Percentiles rank a stretch among this genome's conserved stretches.
Evolutionary conservation across 73 alveolate genomes (phyloP).

Genomic region (Paramecium biaurelia): DNA sequence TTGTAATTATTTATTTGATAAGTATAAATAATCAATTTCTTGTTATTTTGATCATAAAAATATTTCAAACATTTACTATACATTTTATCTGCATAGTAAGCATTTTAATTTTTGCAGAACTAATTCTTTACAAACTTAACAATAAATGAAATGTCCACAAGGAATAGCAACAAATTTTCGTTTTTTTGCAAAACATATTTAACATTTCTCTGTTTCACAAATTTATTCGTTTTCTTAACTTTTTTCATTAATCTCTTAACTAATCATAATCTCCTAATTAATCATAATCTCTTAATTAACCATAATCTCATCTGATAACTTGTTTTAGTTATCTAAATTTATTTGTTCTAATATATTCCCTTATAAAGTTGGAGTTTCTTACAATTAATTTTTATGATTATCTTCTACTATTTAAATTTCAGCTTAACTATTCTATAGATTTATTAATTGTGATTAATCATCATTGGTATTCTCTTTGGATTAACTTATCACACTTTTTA

Average conservation of each 20-base stretch:
- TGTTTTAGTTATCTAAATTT: neutral
- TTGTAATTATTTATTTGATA: neutral
- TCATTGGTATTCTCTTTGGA: neutral
- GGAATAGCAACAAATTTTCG: slow-evolving; percentile 9
- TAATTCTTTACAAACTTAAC: neutral
- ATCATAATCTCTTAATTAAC: neutral
- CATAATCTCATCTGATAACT: neutral
- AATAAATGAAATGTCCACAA: slow-evolving; percentile 45
- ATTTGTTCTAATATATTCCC: neutral
- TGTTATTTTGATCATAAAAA: neutral
- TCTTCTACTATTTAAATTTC: neutral
- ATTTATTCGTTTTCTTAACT: slow-evolving; percentile 33
- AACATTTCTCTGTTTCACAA: slow-evolving; percentile 32
- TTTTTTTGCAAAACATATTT: slow-evolving; percentile 1
- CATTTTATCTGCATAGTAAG: neutral
- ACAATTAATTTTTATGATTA: neutral
- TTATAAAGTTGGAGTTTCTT: neutral
- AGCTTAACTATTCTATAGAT: neutral
- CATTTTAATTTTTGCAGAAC: neutral
- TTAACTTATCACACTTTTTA: neutral
- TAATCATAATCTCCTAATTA: neutral
- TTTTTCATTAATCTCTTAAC: neutral
- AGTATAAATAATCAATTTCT: neutral
- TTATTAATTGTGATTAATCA: neutral
- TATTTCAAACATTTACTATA: neutral